Base-by-base conservation (phyloP, 176 grass and related monocot species). In the Juncus inflexus region DNA sequence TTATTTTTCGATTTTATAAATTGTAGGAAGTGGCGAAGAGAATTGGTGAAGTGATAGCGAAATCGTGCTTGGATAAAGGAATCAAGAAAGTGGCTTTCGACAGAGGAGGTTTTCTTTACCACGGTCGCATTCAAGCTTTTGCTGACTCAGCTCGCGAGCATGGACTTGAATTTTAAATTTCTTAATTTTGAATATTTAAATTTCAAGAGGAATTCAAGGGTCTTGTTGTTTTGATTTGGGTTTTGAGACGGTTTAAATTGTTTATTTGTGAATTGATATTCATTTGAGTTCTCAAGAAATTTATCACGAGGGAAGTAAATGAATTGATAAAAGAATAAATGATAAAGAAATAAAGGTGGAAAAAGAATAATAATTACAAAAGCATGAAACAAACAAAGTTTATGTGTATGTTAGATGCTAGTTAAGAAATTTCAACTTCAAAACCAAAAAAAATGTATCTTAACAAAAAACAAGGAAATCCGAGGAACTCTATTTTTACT, bases 11-110 rank as follows among this genome's bases (percentile, higher is more conserved):
- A 2, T 81, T 79, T 86, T 60, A 9, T 52, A 35, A 43, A 58
- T 71, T 65, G 4, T 74, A 91, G 87, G 92, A 89, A 62, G 80
- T 86, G 53, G 88, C 94, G 28, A 90, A 89, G 67, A 97, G 89
- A 80, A 73, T 97, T 53, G 94, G 94, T 73, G 88, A 89, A 65
- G 55, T 70, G 52, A 92, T 97, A 50, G 94, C 87, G 54, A 91
- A 92, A 72, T 81, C 88, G 64, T 97, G 94, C 70, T 69, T 92
- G 83, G 94, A 97, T 67, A 97, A 91, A 77, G 94, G 94, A 64
- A 89, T 97, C 45, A 79, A 70, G 50, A 97, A 91, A 52, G 88
- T 97, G 55, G 88, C 86, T 54, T 97, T 97, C 14, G 94, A 97
- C 60, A 64, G 94, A n/a, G 94, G 94, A 4, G 85, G 94, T 84